Evolutionary conservation across 2,329 filamentous ascomycete genomes (phyloP).

Genomic region (Diplocarpon mali): DNA sequence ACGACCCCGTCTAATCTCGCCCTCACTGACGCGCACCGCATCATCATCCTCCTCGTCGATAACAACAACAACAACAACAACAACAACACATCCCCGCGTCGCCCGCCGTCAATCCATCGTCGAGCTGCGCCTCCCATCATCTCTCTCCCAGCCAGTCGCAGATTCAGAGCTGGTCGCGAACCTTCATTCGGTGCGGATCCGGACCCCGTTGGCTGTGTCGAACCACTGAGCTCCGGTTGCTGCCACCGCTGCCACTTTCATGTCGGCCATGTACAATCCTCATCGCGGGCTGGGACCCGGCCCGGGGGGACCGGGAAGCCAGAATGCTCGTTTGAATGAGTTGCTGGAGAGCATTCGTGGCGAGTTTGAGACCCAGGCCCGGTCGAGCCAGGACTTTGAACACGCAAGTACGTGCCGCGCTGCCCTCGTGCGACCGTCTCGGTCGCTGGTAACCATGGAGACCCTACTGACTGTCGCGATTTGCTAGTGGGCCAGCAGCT

Average conservation of each 20-base stretch:
- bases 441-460: not conserved
- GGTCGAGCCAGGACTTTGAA: conserved; percentile 77
- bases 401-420: conserved; percentile 66
- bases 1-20: conserved; percentile 6
- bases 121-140: not conserved
- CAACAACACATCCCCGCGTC: not conserved
- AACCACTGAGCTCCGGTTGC: not conserved
- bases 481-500: conserved; percentile 82
- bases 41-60: not conserved
- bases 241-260: not conserved
- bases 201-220: not conserved
- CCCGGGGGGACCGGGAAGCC: conserved; percentile 38
- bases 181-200: not conserved
- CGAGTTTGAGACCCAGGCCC: conserved; percentile 80
- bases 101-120: not conserved
- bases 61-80: too few species aligned
- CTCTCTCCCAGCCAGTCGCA: not conserved
- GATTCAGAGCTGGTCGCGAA: conserved; percentile 6
- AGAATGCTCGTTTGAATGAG: conserved; percentile 65
- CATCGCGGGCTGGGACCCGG: conserved; percentile 73
- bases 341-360: conserved; percentile 81
- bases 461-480: not conserved
- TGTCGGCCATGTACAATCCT: conserved; percentile 73
- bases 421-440: not conserved
- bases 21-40: conserved; percentile 1